Evolutionary conservation across 257 asterid species (phyloP).

Genomic region (Solanum gandarillasii): DNA sequence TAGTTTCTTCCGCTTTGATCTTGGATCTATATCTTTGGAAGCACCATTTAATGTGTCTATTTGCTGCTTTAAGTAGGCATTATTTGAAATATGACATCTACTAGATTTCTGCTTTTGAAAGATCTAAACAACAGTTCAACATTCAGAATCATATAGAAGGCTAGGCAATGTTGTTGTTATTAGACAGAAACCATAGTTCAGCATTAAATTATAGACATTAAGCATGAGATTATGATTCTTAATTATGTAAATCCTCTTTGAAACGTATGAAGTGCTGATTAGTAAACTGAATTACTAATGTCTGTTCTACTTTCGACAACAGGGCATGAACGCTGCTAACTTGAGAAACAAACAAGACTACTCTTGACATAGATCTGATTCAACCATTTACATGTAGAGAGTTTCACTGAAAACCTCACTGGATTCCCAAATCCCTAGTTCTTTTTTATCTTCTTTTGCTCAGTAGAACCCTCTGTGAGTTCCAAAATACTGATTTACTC

Average conservation of each 20-base stretch:
- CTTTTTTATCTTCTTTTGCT: not conserved
- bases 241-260: not conserved
- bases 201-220: not conserved
- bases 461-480: not conserved
- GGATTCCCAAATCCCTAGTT: not conserved
- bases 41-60: not conserved
- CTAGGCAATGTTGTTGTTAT: not conserved
- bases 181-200: not conserved
- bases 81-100: not conserved
- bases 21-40: not conserved
- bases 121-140: not conserved
- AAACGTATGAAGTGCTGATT: not conserved
- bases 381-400: not conserved
- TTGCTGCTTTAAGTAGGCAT: not conserved
- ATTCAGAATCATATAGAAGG: not conserved
- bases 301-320: not conserved
- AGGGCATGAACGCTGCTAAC: not conserved
- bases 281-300: not conserved
- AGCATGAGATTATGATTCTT: not conserved
- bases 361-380: not conserved
- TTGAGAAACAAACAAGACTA: not conserved
- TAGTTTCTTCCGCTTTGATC: not conserved
- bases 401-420: not conserved
- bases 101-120: not conserved
- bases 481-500: not conserved